A percentile compares a stretch with the other conserved stretches of the same genome.
Conservation (phyloP, 805 yeast genomes). For the Sungouiella thailandica region DNA sequence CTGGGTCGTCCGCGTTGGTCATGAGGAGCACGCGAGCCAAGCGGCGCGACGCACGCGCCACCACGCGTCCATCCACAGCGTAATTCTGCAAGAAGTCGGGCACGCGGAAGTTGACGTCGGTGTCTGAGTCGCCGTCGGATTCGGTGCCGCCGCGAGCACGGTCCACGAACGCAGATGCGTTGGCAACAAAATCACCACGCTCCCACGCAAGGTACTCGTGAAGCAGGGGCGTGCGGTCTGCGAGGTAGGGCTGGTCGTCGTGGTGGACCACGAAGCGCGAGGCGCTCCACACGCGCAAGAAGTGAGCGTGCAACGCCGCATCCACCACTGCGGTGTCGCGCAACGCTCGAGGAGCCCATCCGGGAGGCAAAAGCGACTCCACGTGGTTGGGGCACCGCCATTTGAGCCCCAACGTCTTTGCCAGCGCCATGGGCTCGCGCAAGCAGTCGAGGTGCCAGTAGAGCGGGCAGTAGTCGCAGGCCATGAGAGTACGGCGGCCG, state of each 20-base stretch:
- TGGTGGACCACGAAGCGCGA: slow-evolving; percentile 29
- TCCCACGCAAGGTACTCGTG: slow-evolving; percentile 29
- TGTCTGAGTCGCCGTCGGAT: slow-evolving; percentile 15
- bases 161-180: slow-evolving; percentile 7
- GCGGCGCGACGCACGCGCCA: slow-evolving; percentile 20
- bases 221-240: slow-evolving; percentile 16
- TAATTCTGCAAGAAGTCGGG: slow-evolving; percentile 32
- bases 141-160: slow-evolving; percentile 29
- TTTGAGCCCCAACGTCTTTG: slow-evolving; percentile 68
- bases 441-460: slow-evolving; percentile 91
- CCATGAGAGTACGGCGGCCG: slow-evolving; percentile 47
- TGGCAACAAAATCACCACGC: slow-evolving; percentile 17
- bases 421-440: slow-evolving; percentile 65
- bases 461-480: slow-evolving; percentile 79
- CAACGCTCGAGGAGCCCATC: slow-evolving; percentile 40
- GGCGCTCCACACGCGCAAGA: slow-evolving; percentile 25
- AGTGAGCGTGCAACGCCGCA: slow-evolving; percentile 39
- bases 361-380: slow-evolving; percentile 42
- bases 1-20: slow-evolving; percentile 16
- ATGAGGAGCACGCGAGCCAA: slow-evolving; percentile 10
- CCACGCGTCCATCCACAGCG: slow-evolving; percentile 30
- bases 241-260: slow-evolving; percentile 29
- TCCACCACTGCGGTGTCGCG: slow-evolving; percentile 50
- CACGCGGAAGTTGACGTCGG: slow-evolving; percentile 24
- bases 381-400: slow-evolving; percentile 94